Evolutionary conservation across 495 filamentous ascomycete species (phyloP).

Genomic region (Astrocystis sublimbata): DNA sequence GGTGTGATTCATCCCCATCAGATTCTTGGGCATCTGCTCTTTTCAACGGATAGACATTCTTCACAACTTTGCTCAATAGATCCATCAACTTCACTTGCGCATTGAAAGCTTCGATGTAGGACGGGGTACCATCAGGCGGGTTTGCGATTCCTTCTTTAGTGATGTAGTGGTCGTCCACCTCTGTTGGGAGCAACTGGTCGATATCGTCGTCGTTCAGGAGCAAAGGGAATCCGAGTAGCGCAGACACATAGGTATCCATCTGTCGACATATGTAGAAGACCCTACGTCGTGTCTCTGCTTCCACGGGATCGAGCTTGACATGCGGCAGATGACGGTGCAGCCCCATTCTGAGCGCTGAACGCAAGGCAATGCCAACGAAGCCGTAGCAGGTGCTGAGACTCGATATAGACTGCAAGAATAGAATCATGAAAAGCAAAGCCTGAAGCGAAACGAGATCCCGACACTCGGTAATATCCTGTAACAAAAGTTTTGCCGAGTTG

Average conservation of each 20-base stretch:
- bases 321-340: slow-evolving; percentile 75
- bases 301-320: slow-evolving; percentile 76
- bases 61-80: slow-evolving; percentile 82
- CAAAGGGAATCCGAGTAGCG: slow-evolving; percentile 80
- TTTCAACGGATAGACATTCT: slow-evolving; percentile 88
- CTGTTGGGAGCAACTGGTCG: slow-evolving; percentile 81
- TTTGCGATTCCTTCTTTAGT: slow-evolving; percentile 71
- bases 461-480: slow-evolving; percentile 90
- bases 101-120: slow-evolving; percentile 78
- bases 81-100: slow-evolving; percentile 77
- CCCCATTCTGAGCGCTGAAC: slow-evolving; percentile 82
- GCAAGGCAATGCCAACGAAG: slow-evolving; percentile 85
- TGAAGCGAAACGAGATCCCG: slow-evolving; percentile 84
- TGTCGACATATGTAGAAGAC: slow-evolving; percentile 91
- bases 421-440: slow-evolving; percentile 85
- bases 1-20: slow-evolving; percentile 37
- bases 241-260: slow-evolving; percentile 92
- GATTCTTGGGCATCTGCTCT: slow-evolving; percentile 59
- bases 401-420: slow-evolving; percentile 89
- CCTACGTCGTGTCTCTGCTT: slow-evolving; percentile 78
- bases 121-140: slow-evolving; percentile 73
- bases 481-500: slow-evolving; percentile 65
- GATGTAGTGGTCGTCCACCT: slow-evolving; percentile 91
- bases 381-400: slow-evolving; percentile 93
- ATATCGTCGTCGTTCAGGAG: slow-evolving; percentile 87